These are phyloP conservation scores for Penicillium canariense DNA, from an alignment of 495 filamentous ascomycete species.

Conservation along the genomic window DNA sequence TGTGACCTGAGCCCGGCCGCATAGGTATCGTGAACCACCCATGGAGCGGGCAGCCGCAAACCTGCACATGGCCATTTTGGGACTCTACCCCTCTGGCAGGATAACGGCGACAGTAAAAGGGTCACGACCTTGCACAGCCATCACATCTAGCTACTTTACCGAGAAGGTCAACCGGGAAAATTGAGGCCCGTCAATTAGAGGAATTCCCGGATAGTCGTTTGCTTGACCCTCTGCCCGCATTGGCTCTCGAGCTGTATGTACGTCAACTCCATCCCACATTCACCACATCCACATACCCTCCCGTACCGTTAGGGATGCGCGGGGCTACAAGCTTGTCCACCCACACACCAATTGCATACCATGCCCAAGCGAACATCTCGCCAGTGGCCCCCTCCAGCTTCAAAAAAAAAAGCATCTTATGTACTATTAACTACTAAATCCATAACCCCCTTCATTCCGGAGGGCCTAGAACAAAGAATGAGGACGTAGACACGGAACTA, in stretches of 20 bases:
- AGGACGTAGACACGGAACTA: neutral
- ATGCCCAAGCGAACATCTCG: too few species aligned
- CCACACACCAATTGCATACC: neutral
- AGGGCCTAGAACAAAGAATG: neutral
- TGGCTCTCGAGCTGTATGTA: neutral
- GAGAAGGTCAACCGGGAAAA: neutral
- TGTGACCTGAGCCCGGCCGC: neutral
- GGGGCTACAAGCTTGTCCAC: neutral
- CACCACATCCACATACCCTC: neutral
- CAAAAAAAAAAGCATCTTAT: too few species aligned
- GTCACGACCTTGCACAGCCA: conserved; percentile 1
- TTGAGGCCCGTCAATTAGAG: neutral
- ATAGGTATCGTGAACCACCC: neutral
- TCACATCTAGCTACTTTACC: conserved; percentile 6
- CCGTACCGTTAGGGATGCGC: neutral
- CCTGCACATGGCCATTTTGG: conserved; percentile 1
- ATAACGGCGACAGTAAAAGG: neutral
- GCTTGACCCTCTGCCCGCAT: neutral
- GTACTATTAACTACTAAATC: neutral
- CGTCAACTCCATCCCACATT: too few species aligned
- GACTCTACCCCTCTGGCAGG: neutral
- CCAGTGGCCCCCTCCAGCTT: too few species aligned
- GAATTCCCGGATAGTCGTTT: neutral
- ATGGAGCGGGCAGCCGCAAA: neutral
- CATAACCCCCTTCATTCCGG: neutral